These are phyloP conservation scores for Solanum chiquidenum DNA, from an alignment of 257 asterid species.

Conservation along the genomic window DNA sequence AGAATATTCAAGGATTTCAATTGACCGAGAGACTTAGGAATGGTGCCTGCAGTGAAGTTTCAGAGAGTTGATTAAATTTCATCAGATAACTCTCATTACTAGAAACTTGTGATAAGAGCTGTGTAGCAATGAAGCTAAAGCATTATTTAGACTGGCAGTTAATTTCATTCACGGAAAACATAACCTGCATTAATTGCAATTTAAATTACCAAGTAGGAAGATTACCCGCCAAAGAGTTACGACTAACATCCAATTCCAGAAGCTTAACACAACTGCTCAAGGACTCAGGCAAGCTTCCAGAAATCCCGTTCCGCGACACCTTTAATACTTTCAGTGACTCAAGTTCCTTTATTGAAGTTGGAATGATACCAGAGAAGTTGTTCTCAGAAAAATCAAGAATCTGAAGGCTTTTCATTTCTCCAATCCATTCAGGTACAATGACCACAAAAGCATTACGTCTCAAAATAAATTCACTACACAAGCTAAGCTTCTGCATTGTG, in stretches of 20 bases:
- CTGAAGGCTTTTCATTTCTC: constrained; percentile 63
- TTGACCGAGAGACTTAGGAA: constrained; percentile 40
- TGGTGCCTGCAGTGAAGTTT: constrained; percentile 31
- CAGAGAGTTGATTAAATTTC: constrained; percentile 38
- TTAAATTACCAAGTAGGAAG: constrained; percentile 50
- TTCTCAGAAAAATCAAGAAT: constrained; percentile 60
- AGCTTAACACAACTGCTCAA: constrained; percentile 45
- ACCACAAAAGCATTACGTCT: constrained; percentile 39
- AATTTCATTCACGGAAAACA: background rate
- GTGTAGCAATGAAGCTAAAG: constrained; percentile 32
- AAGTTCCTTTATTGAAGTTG: constrained; percentile 48
- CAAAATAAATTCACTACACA: constrained; percentile 40
- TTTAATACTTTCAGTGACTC: constrained; percentile 51
- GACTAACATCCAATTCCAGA: constrained; percentile 47
- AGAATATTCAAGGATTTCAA: constrained; percentile 34
- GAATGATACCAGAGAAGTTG: constrained; percentile 46
- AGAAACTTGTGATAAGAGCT: constrained; percentile 36
- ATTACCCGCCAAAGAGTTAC: constrained; percentile 42
- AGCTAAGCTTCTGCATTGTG: constrained; percentile 59
- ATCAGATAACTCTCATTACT: constrained; percentile 34
- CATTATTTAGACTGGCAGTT: constrained; percentile 9
- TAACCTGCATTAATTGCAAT: constrained; percentile 38
- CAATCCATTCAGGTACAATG: constrained; percentile 63
- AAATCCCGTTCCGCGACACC: constrained; percentile 42
- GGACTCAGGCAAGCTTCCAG: constrained; percentile 56